Evolutionary conservation across 164 flowering plant genomes (phyloP).

Genomic region (Dillenia turbinata): DNA sequence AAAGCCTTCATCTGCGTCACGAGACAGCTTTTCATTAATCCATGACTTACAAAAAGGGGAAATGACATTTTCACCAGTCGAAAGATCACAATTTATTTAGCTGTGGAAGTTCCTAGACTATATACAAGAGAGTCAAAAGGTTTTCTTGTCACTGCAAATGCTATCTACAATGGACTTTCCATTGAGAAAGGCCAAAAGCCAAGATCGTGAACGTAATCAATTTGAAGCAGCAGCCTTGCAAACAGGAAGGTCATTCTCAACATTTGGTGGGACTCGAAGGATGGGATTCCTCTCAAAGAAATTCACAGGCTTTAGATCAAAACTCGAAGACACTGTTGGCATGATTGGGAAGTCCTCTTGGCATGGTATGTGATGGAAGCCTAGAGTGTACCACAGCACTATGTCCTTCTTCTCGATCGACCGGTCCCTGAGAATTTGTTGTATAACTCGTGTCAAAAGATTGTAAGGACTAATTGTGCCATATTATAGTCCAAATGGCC

Average conservation of each 20-base stretch:
- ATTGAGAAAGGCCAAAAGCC: too few relatives aligned
- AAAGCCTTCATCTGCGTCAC: too few relatives aligned
- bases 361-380: conserved; percentile 86
- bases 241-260: conserved; percentile 55
- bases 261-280: conserved; percentile 44
- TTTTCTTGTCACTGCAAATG: too few relatives aligned
- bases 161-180: too few relatives aligned
- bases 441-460: too few relatives aligned
- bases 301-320: conserved; percentile 78
- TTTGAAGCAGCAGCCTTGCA: conserved; percentile 45
- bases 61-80: too few relatives aligned
- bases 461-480: too few relatives aligned
- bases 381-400: conserved; percentile 84
- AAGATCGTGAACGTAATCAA: conserved; percentile 3
- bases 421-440: conserved; percentile 41
- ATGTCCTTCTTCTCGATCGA: conserved; percentile 68
- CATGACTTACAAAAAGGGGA: too few relatives aligned
- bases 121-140: too few relatives aligned
- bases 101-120: too few relatives aligned
- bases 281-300: conserved; percentile 84
- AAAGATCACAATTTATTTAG: too few relatives aligned
- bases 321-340: conserved; percentile 79
- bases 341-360: conserved; percentile 86
- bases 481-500: background rate
- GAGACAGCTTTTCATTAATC: too few relatives aligned